Evolutionary conservation across 2,329 filamentous ascomycete genomes (phyloP).

Genomic region (Triangularia verruculosa): DNA sequence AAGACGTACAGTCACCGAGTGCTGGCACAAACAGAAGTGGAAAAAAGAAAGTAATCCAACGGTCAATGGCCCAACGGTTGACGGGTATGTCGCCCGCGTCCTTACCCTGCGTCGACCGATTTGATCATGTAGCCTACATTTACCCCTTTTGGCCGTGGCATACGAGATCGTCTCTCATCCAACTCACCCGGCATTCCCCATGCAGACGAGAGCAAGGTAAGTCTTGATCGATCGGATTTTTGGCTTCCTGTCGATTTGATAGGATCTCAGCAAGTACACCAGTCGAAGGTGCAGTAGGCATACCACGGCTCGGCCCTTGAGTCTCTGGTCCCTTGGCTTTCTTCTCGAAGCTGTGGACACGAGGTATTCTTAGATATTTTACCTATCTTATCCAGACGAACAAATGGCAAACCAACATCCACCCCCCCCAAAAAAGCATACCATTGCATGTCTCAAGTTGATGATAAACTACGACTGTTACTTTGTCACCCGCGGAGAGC

Average conservation of each 20-base stretch:
- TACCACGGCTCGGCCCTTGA: neutral
- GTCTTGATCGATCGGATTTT: neutral
- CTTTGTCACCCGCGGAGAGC: neutral
- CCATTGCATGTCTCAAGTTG: neutral
- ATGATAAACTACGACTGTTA: neutral
- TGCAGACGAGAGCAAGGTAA: neutral
- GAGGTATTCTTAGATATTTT: neutral
- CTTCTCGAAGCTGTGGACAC: neutral
- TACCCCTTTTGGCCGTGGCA: neutral
- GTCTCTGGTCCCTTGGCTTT: neutral
- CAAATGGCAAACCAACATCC: no score
- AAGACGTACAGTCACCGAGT: neutral
- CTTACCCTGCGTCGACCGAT: neutral
- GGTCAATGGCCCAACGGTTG: neutral
- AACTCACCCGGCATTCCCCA: no score
- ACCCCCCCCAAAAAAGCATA: no score
- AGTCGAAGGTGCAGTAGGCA: neutral
- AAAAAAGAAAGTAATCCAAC: neutral
- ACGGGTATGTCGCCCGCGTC: neutral
- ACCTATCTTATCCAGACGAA: neutral
- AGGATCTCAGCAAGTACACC: no score
- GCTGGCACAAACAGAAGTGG: neutral
- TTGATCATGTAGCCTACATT: neutral
- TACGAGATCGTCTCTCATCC: no score
- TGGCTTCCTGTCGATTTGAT: neutral